Evolutionary conservation across 768 basidiomycete species (phyloP).

Genomic region (Boletus subparvulus): DNA sequence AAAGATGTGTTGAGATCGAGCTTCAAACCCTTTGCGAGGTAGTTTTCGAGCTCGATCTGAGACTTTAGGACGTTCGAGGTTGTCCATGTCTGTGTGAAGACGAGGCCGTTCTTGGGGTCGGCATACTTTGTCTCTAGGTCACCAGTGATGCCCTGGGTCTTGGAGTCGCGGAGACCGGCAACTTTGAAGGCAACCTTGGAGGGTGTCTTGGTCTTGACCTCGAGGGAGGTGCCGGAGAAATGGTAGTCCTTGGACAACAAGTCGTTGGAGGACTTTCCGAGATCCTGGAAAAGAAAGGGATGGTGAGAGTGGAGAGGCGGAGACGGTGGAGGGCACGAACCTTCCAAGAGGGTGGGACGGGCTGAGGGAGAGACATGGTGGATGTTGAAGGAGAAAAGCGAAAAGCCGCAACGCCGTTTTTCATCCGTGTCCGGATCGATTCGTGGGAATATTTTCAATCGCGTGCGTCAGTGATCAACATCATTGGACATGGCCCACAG

Average conservation of each 20-base stretch:
- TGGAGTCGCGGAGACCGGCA: constrained; percentile 75
- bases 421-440: constrained; percentile 20
- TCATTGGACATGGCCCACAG: constrained; percentile 8
- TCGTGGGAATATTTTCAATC: constrained; percentile 30
- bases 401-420: neutral
- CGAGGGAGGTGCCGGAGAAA: constrained; percentile 67
- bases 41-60: constrained; percentile 93
- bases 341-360: constrained; percentile 98
- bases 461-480: too few species aligned
- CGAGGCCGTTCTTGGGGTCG: constrained; percentile 89
- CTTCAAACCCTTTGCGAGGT: constrained; percentile 97
- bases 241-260: constrained; percentile 91
- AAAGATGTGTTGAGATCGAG: constrained; percentile 84
- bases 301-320: neutral
- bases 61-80: constrained; percentile 91
- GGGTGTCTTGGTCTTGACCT: constrained; percentile 87
- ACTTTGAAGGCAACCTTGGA: constrained; percentile 95
- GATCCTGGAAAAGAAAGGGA: constrained; percentile 55
- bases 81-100: constrained; percentile 95
- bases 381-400: constrained; percentile 13
- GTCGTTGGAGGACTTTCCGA: constrained; percentile 97
- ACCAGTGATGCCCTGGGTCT: constrained; percentile 71
- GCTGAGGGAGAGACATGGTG: constrained; percentile 87
- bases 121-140: constrained; percentile 96
- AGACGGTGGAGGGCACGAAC: constrained; percentile 34